Evolutionary conservation across 768 basidiomycete genomes (phyloP).

Genomic region (Trametes elegans): DNA sequence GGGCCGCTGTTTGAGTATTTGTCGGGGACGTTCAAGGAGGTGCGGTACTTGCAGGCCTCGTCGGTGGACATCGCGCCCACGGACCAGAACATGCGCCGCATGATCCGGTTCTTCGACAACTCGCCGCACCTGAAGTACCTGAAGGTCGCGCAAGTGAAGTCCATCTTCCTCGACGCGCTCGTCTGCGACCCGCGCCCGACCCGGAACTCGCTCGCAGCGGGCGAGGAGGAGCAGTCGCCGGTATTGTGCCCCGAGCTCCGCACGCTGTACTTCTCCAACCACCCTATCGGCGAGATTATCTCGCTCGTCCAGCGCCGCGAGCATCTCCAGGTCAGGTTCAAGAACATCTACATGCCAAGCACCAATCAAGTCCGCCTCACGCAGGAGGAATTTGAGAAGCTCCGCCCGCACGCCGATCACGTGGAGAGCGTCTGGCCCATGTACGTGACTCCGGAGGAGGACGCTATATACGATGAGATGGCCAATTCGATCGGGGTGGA

Average conservation of each 20-base stretch:
- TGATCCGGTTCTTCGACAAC: slow-evolving; percentile 54
- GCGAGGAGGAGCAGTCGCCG: slow-evolving; percentile 9
- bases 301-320: slow-evolving; percentile 38
- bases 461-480: slow-evolving; percentile 7
- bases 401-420: not conserved
- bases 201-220: not conserved
- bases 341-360: slow-evolving; percentile 44
- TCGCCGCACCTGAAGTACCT: slow-evolving; percentile 48
- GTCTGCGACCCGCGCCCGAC: slow-evolving; percentile 36
- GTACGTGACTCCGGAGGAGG: slow-evolving; percentile 2
- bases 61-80: slow-evolving; percentile 37
- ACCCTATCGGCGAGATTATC: slow-evolving; percentile 29
- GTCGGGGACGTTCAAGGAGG: slow-evolving; percentile 47
- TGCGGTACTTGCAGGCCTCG: slow-evolving; percentile 55
- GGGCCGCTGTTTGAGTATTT: slow-evolving; percentile 44
- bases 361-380: not conserved
- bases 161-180: slow-evolving; percentile 47
- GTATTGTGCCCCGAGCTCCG: slow-evolving; percentile 44
- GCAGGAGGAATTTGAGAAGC: slow-evolving; percentile 4
- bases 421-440: not conserved
- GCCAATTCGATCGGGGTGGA: slow-evolving; percentile 5
- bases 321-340: slow-evolving; percentile 42
- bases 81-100: slow-evolving; percentile 24
- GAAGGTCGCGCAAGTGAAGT: slow-evolving; percentile 24
- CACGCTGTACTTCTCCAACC: slow-evolving; percentile 29